A percentile compares a stretch with the other conserved stretches of the same genome.
Conservation (phyloP, 2,329 filamentous ascomycete genomes). For the Scytalidium sp. region DNA sequence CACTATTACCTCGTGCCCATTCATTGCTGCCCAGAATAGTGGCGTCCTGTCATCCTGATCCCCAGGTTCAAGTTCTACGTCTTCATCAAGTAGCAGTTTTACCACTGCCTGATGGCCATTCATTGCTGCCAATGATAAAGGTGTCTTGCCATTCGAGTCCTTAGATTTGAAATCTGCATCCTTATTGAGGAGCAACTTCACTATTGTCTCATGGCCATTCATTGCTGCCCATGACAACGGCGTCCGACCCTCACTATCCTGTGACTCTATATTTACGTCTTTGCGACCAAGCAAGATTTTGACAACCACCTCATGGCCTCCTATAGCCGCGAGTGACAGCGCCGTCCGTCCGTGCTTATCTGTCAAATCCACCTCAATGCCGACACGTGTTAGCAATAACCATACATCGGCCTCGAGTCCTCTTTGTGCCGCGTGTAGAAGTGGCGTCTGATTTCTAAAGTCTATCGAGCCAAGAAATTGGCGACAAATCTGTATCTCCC, state of each 20-base stretch:
- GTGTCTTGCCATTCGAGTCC: not conserved
- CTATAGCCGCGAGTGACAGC: not conserved
- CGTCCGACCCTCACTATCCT: not conserved
- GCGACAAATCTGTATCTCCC: not conserved
- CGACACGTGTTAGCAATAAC: not conserved
- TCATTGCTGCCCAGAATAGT: not conserved
- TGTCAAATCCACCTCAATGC: not conserved
- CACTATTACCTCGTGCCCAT: not conserved
- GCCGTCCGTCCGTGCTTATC: not conserved
- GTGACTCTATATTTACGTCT: not conserved
- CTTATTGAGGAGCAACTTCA: constrained; percentile 1
- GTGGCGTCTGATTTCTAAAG: not conserved
- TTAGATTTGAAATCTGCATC: not conserved
- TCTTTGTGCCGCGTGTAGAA: not conserved
- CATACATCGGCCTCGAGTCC: not conserved
- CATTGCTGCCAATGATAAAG: not conserved
- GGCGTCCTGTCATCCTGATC: constrained; percentile 1
- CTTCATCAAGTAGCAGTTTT: constrained; percentile 1
- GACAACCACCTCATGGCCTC: not conserved
- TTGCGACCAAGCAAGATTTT: not conserved
- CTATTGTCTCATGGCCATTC: not conserved
- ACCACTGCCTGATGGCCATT: not conserved
- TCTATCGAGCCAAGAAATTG: not conserved
- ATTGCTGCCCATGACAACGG: not conserved
- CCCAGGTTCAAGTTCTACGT: not conserved